A percentile compares a stretch with the other conserved stretches of the same genome.
These are phyloP conservation scores for Acer yangbiense DNA, from an alignment of 345 rosid species.

Conservation along the genomic window DNA sequence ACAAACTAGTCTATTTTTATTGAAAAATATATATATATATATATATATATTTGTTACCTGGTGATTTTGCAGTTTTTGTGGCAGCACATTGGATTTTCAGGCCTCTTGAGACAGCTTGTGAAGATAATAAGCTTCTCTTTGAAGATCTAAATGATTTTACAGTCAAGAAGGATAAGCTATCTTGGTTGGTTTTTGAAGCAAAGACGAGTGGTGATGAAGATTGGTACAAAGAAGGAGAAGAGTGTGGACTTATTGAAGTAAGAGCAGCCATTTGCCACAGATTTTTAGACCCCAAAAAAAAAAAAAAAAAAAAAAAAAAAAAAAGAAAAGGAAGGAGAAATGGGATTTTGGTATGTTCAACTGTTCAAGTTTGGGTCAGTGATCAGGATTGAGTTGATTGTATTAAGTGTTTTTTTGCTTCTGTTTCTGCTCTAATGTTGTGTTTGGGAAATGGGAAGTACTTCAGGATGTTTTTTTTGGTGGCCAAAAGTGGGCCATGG, in stretches of 20 bases:
- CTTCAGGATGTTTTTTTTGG: not conserved
- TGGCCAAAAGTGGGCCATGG: not conserved
- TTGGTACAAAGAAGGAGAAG: constrained; percentile 42
- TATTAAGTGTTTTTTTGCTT: not conserved
- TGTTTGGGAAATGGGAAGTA: not conserved
- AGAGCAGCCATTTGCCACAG: constrained; percentile 52
- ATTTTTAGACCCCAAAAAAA: too few species aligned
- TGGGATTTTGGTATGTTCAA: not conserved
- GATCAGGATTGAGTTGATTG: not conserved
- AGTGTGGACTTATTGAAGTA: constrained; percentile 46
- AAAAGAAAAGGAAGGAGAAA: too few species aligned
- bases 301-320: too few species aligned
- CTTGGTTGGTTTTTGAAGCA: constrained; percentile 35
- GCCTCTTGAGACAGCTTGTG: constrained; percentile 23
- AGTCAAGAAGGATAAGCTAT: constrained; percentile 15
- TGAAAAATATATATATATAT: too few species aligned
- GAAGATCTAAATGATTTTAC: constrained; percentile 27
- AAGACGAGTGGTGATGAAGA: constrained; percentile 40
- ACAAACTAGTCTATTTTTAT: not conserved
- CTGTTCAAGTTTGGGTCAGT: not conserved
- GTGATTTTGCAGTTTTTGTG: constrained; percentile 82
- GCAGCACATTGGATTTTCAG: constrained; percentile 59
- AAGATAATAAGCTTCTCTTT: constrained; percentile 17
- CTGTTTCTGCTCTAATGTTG: not conserved
- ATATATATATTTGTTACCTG: too few species aligned